Evolutionary conservation across 306 rosid genomes (phyloP).

Genomic region (Lathyrus aphaca): DNA sequence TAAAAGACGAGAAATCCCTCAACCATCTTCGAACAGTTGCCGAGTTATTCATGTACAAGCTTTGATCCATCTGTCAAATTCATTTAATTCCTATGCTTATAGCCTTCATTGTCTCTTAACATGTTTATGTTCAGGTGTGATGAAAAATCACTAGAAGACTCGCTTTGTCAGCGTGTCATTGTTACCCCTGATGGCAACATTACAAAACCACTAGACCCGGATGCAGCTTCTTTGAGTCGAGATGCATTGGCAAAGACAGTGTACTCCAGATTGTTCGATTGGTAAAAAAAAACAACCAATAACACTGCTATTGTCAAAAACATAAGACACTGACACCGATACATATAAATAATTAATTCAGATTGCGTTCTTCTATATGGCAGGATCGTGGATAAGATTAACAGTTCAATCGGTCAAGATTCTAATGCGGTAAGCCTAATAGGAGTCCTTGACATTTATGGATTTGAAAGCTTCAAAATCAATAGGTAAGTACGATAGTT

Average conservation of each 20-base stretch:
- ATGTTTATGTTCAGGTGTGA: constrained; percentile 62
- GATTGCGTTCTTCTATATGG: constrained; percentile 41
- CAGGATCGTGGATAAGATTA: constrained; percentile 89
- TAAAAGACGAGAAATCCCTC: constrained; percentile 75
- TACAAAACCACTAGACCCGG: constrained; percentile 74
- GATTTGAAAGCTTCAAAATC: constrained; percentile 90
- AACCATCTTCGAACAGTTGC: constrained; percentile 73
- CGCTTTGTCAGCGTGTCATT: constrained; percentile 87
- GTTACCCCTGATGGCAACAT: constrained; percentile 92
- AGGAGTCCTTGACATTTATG: constrained; percentile 92
- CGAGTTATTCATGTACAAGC: constrained; percentile 70
- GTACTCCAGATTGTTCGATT: constrained; percentile 76
- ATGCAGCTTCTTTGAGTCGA: constrained; percentile 72
- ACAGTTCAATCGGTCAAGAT: constrained; percentile 89
- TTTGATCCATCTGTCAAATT: constrained; percentile 31
- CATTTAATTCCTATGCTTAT: constrained; percentile 11
- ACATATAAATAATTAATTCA: background rate
- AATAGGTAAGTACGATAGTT: constrained; percentile 57
- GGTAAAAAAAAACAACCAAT: constrained; percentile 42
- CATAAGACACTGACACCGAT: no score
- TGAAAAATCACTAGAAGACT: constrained; percentile 67
- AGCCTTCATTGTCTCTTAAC: constrained; percentile 26
- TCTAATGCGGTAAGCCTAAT: constrained; percentile 69
- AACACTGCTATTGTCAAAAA: no score
- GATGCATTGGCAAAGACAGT: constrained; percentile 87